Base-by-base conservation (phyloP, 345 rosid species). In the Gossypium arboreum region DNA sequence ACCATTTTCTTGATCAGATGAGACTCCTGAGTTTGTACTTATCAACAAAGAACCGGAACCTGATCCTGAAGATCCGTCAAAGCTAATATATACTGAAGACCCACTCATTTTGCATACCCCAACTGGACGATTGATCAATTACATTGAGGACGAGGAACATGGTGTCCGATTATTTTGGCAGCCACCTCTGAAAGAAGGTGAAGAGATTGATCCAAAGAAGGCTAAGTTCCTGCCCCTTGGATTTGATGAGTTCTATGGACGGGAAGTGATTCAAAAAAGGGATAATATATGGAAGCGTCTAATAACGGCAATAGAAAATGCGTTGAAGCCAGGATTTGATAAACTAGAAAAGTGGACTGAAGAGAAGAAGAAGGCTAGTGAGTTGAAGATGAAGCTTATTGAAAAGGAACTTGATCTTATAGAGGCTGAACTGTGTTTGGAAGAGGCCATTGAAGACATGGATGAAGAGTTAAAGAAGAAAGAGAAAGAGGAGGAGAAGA, bases 91-190 rank as follows among this genome's bases (percentile, higher is more conserved):
- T 22, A 85, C 80, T 55, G 97, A 89, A 76, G 92, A 92, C 87
- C 97, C 94, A 71, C 81, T 90, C 60, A 92, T 94, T 63, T 79
- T 94, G 71, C 98, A 91, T 77, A 88, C 90, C 16, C 91, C 88
- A 76, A 86, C 97, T 57, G 97, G 97, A 76, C 84, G 87, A 60
- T 79, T 94, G 80, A 92, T 92, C 70, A 91, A 92, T 85, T 90
- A 81, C 56, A 80, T 89, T 4, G 98, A 94, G 41, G 97, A 94
- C 83, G 97, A 92, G 70, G 83, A 92, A 81, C 82, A 94, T 45
- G 98, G 97, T 25, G 12, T 92, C 63, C 86, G 97, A 54, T 83
- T 92, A 69, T 92, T 90, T 86, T 92, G 94, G 97, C 97, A 94
- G 84, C 98, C 97, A 20, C 83, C 84, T 80, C 44, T 90, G 64